These are phyloP conservation scores for Trichoderma semiorbis DNA, from an alignment of 2,329 filamentous ascomycete species.

Conservation along the genomic window DNA sequence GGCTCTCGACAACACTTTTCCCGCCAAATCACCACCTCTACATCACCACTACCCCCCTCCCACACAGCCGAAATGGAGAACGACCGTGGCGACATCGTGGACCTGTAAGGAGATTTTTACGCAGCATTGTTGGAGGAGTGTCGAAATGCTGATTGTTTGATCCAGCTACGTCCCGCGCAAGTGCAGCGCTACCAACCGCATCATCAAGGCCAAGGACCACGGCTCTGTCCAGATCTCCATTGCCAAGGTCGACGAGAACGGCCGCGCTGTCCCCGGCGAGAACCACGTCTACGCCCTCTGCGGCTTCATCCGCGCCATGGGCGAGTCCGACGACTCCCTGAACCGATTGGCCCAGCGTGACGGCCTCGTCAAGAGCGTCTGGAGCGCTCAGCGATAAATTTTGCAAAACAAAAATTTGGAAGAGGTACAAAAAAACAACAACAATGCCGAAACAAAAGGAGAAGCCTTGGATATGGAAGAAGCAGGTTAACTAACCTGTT, in stretches of 20 bases:
- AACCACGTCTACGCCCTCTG: slow-evolving; percentile 96
- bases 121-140: neutral
- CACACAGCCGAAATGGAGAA: slow-evolving; percentile 85
- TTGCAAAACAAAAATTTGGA: slow-evolving; percentile 7
- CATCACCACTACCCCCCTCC: slow-evolving; percentile 28
- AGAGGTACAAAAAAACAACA: slow-evolving; percentile 21
- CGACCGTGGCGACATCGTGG: slow-evolving; percentile 99
- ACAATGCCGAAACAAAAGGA: neutral
- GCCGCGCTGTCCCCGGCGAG: slow-evolving; percentile 87
- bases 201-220: slow-evolving; percentile 99
- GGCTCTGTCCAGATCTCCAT: slow-evolving; percentile 95
- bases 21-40: slow-evolving; percentile 29
- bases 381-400: slow-evolving; percentile 69
- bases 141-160: slow-evolving; percentile 28
- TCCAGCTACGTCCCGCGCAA: slow-evolving; percentile 94
- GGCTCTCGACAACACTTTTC: slow-evolving; percentile 30
- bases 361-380: slow-evolving; percentile 95
- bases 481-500: slow-evolving; percentile 16
- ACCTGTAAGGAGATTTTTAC: slow-evolving; percentile 68
- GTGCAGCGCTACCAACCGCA: slow-evolving; percentile 98
- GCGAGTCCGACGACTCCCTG: slow-evolving; percentile 93
- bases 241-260: slow-evolving; percentile 98
- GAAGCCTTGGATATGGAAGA: neutral
- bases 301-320: slow-evolving; percentile 96
- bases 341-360: slow-evolving; percentile 96